Percentiles rank a stretch among this genome's conserved stretches.
These are phyloP conservation scores for Colletotrichum truncatum DNA, from an alignment of 2,329 filamentous ascomycete genomes.

Conservation along the genomic window DNA sequence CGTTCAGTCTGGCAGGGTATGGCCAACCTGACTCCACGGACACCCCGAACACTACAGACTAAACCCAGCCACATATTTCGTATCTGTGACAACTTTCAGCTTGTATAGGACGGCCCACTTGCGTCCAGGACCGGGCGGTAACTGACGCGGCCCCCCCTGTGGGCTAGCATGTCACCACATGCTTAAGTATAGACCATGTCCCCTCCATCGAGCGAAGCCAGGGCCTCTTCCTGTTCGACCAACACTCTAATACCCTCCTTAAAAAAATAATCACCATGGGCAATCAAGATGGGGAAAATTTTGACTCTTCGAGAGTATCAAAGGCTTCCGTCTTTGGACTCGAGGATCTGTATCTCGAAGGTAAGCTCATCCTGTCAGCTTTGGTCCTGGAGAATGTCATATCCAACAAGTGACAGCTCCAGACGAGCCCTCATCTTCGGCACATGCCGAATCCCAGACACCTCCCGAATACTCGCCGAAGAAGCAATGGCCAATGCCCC, in stretches of 20 bases:
- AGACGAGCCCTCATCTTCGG: slow-evolving; percentile 9
- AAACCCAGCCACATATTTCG: background rate
- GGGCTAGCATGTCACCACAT: background rate
- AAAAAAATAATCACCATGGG: background rate
- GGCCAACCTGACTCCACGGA: background rate
- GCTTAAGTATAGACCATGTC: slow-evolving; percentile 12
- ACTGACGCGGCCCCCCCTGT: slow-evolving; percentile 1
- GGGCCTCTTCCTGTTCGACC: background rate
- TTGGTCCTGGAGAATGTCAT: background rate
- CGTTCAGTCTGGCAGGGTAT: background rate
- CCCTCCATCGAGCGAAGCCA: background rate
- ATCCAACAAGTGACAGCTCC: background rate
- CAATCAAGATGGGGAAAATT: background rate
- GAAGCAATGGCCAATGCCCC: slow-evolving; percentile 20
- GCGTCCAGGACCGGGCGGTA: background rate
- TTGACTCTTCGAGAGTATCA: background rate
- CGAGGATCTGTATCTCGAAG: slow-evolving; percentile 14
- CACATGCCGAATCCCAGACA: background rate
- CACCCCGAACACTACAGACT: background rate
- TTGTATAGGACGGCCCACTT: background rate
- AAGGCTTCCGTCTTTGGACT: slow-evolving; percentile 9
- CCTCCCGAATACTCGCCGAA: slow-evolving; percentile 5
- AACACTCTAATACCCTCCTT: background rate
- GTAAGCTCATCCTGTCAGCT: background rate
- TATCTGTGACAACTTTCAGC: background rate